Evolutionary conservation across 2,329 filamentous ascomycete genomes (phyloP).

Genomic region (Tolypocladium paradoxum): DNA sequence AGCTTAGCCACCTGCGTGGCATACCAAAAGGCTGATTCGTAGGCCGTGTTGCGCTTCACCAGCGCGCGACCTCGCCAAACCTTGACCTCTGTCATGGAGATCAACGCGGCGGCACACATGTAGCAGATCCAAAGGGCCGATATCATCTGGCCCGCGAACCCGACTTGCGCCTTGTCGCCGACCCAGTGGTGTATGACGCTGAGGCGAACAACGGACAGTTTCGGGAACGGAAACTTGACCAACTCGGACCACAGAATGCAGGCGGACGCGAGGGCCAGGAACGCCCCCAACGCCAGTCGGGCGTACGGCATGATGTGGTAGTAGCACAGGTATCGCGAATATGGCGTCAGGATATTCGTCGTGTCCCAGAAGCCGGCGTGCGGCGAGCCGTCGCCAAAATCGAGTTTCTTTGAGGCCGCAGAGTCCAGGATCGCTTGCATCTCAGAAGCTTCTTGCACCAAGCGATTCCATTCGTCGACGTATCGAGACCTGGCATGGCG

Average conservation of each 20-base stretch:
- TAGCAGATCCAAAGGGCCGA: slow-evolving; percentile 86
- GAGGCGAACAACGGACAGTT: slow-evolving; percentile 58
- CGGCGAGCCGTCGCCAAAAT: slow-evolving; percentile 53
- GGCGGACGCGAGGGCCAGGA: slow-evolving; percentile 65
- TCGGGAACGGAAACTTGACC: slow-evolving; percentile 69
- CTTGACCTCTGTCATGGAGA: slow-evolving; percentile 81
- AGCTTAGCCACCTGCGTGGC: slow-evolving; percentile 84
- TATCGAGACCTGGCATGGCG: slow-evolving; percentile 77
- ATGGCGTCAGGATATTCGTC: slow-evolving; percentile 60
- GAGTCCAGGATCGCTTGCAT: slow-evolving; percentile 79
- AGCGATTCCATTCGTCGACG: slow-evolving; percentile 70
- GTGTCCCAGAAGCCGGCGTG: slow-evolving; percentile 43
- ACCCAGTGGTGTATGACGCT: slow-evolving; percentile 67
- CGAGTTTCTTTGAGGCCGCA: slow-evolving; percentile 65
- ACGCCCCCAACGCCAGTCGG: slow-evolving; percentile 51
- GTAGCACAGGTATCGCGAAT: slow-evolving; percentile 69
- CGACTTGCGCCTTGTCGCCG: slow-evolving; percentile 62
- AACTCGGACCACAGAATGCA: slow-evolving; percentile 91
- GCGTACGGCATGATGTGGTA: slow-evolving; percentile 61
- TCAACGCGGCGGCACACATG: slow-evolving; percentile 86
- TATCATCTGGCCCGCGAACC: slow-evolving; percentile 76
- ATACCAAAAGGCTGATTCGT: slow-evolving; percentile 94
- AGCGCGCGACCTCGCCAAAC: slow-evolving; percentile 95
- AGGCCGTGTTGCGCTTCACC: slow-evolving; percentile 81
- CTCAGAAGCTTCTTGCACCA: slow-evolving; percentile 64